A percentile compares a stretch with the other conserved stretches of the same genome.
Evolutionary conservation across 163 green algal species (phyloP).

Genomic region (Trebouxiophyceae sp.): DNA sequence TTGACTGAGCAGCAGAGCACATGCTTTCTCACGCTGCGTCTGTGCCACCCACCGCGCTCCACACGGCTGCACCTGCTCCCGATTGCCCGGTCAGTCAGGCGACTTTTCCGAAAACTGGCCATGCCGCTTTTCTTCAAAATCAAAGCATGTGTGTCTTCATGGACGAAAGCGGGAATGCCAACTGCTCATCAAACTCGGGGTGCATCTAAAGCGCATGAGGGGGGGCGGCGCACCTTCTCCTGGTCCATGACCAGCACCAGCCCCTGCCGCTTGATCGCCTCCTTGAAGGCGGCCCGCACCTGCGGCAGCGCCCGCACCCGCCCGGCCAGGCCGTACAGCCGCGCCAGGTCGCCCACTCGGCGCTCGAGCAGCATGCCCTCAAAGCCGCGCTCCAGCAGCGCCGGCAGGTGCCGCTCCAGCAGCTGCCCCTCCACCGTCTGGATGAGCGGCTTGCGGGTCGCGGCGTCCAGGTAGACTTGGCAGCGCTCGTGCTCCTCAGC

Average conservation of each 20-base stretch:
- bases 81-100: no score
- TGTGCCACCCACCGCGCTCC: no score
- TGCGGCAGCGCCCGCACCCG: conserved; percentile 52
- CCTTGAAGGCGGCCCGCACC: conserved; percentile 63
- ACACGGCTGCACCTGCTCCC: no score
- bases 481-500: conserved; percentile 73
- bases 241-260: conserved; percentile 77
- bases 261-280: conserved; percentile 61
- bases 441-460: conserved; percentile 63
- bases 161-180: conserved; percentile 80
- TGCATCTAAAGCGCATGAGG: no score
- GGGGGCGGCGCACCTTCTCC: conserved; percentile 52
- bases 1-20: no score
- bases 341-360: conserved; percentile 31
- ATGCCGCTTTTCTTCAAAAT: no score
- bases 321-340: conserved; percentile 47
- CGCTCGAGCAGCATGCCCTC: conserved; percentile 14
- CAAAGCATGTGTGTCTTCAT: no score
- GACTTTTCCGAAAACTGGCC: no score
- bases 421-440: conserved; percentile 39
- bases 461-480: conserved; percentile 71
- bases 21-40: no score
- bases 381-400: conserved; percentile 34
- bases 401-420: conserved; percentile 52
- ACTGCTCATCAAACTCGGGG: conserved; percentile 65